Evolutionary conservation across 208 protist species (phyloP).

Genomic region (Leishmania aethiopica): DNA sequence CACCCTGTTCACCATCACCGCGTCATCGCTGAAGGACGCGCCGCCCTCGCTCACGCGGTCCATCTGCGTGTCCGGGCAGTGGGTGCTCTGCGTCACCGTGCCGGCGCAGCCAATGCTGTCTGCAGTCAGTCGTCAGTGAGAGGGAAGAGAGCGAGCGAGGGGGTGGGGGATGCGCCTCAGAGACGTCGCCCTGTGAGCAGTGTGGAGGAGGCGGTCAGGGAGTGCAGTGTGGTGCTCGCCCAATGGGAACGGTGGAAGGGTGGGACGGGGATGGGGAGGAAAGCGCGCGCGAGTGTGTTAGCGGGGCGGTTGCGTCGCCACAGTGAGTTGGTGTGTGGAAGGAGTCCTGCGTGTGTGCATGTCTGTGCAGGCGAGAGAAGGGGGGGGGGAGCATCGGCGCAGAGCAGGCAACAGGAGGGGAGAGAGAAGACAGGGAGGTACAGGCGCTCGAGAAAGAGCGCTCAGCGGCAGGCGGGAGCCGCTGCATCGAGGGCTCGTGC

Average conservation of each 20-base stretch:
- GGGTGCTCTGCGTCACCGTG: not conserved
- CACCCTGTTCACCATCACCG: not conserved
- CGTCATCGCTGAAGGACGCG: constrained; percentile 4
- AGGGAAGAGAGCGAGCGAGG: not conserved
- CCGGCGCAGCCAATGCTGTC: not conserved
- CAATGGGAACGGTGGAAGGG: not conserved
- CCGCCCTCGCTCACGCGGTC: not conserved
- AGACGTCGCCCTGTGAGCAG: not conserved
- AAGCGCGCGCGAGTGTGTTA: not conserved
- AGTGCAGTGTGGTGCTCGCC: not conserved
- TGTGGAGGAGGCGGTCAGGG: constrained; percentile 7
- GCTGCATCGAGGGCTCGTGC: not conserved
- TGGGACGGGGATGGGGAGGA: not conserved
- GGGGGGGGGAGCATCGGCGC: not conserved
- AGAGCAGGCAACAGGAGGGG: not conserved
- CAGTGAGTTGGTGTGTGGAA: not conserved
- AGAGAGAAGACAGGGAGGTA: not conserved
- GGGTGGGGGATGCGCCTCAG: not conserved
- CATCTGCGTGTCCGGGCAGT: not conserved
- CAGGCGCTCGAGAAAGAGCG: not conserved
- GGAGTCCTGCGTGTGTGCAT: not conserved
- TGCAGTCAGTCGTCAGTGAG: not conserved
- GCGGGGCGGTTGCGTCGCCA: not conserved
- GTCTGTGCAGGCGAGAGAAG: not conserved
- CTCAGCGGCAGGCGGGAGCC: not conserved